Percentiles rank a stretch among this genome's conserved stretches.
Evolutionary conservation across 2,329 filamentous ascomycete species (phyloP).

Genomic region (Myotisia sp.): DNA sequence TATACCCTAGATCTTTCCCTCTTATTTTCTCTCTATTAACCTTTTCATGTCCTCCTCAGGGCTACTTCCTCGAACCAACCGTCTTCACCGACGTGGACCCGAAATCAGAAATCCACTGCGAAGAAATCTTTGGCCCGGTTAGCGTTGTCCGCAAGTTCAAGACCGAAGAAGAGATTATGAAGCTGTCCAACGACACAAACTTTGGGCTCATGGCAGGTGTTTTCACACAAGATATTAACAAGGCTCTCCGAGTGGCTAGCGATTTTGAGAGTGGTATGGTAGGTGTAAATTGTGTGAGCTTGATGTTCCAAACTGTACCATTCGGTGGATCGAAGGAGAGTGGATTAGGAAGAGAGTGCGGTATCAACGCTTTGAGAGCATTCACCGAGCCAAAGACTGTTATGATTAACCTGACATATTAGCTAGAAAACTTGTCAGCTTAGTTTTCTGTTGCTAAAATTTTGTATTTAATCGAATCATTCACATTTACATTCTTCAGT

Average conservation of each 20-base stretch:
- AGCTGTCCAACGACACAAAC: slow-evolving; percentile 25
- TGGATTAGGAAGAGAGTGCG: slow-evolving; percentile 37
- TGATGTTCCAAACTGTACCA: slow-evolving; percentile 28
- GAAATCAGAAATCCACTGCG: slow-evolving; percentile 25
- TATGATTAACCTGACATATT: slow-evolving; percentile 30
- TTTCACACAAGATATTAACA: slow-evolving; percentile 26
- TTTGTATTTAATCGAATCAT: too few species aligned
- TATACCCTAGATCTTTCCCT: too few species aligned
- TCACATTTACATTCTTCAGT: too few species aligned
- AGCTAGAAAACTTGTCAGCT: too few species aligned
- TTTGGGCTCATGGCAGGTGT: slow-evolving; percentile 28
- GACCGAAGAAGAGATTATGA: slow-evolving; percentile 23
- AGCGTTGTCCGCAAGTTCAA: slow-evolving; percentile 16
- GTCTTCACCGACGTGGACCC: slow-evolving; percentile 23
- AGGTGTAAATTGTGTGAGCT: slow-evolving; percentile 19
- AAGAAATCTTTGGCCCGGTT: slow-evolving; percentile 31
- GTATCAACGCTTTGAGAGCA: slow-evolving; percentile 33
- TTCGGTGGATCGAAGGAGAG: slow-evolving; percentile 40
- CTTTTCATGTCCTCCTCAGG: too few species aligned
- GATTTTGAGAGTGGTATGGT: slow-evolving; percentile 15
- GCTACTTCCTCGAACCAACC: slow-evolving; percentile 32
- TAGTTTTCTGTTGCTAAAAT: too few species aligned
- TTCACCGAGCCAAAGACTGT: slow-evolving; percentile 40
- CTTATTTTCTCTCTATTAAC: too few species aligned
- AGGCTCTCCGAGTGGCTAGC: slow-evolving; percentile 25